Conservation (phyloP, 805 yeast genomes). For the Candida awuae region DNA sequence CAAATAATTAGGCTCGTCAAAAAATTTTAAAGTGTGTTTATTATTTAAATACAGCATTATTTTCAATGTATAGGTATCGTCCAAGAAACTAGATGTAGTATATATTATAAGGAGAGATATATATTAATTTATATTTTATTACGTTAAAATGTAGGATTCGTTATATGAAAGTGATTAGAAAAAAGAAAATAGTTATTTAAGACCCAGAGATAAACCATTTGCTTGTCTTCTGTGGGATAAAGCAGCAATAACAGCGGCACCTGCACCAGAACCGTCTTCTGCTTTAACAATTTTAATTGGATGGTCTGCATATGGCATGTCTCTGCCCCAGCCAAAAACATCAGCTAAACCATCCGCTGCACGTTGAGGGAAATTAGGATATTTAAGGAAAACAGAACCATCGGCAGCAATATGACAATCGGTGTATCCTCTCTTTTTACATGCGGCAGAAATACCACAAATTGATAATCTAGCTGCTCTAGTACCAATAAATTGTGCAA, state of each 20-base stretch:
- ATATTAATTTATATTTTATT: too few species aligned
- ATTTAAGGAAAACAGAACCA: conserved; percentile 90
- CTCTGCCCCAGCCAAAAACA: conserved; percentile 72
- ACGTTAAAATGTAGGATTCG: too few species aligned
- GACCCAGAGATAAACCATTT: conserved; percentile 63
- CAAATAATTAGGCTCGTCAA: too few species aligned
- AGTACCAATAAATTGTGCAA: conserved; percentile 84
- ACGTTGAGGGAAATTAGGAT: conserved; percentile 89
- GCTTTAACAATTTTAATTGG: conserved; percentile 87
- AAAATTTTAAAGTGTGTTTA: too few species aligned
- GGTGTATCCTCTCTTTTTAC: conserved; percentile 75
- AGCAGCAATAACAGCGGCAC: conserved; percentile 98
- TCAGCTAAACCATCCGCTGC: conserved; percentile 90
- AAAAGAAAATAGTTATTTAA: too few species aligned
- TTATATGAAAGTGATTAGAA: too few species aligned
- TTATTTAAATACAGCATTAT: too few species aligned
- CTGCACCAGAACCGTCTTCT: conserved; percentile 98
- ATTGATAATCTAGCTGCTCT: conserved; percentile 91
- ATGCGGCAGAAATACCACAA: conserved; percentile 95
- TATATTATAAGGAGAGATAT: too few species aligned
- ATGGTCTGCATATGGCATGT: conserved; percentile 39
- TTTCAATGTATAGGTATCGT: too few species aligned
- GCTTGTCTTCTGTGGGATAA: conserved; percentile 73
- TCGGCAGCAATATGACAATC: conserved; percentile 93
- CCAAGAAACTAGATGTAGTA: too few species aligned